phyloP scores from a whole-genome alignment of 331 rosid genomes.

The Erythrophleum ivorense region DNA sequence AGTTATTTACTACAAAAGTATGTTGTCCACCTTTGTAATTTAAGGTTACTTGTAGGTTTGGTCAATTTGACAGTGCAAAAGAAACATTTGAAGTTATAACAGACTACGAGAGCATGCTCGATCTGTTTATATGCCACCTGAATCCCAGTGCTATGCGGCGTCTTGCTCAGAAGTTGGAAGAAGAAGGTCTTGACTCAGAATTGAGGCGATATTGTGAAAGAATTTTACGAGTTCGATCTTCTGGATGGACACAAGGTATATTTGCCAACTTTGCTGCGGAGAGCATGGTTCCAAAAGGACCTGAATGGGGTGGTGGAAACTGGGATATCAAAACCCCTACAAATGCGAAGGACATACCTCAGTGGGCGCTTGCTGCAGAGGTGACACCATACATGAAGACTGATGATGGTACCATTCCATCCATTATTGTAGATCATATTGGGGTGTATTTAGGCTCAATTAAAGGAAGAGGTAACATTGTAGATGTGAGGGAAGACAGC shows the following conservation, averaged over 20 bases:
- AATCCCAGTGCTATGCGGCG: conserved; percentile 99
- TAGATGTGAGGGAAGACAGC: conserved; percentile 92
- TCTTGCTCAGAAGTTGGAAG: conserved; percentile 98
- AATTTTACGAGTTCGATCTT: conserved; percentile 88
- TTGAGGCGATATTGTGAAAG: conserved; percentile 96
- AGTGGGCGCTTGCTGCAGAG: conserved; percentile 98
- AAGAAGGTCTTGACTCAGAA: conserved; percentile 94
- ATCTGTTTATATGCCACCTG: conserved; percentile 95
- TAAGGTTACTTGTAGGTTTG: conserved; percentile 77
- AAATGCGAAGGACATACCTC: conserved; percentile 84
- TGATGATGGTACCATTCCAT: conserved; percentile 91
- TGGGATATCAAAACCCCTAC: conserved; percentile 99
- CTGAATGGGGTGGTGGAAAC: conserved; percentile 99
- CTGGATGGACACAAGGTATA: conserved; percentile 99
- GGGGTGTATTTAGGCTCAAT: conserved; percentile 94
- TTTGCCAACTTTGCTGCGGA: conserved; percentile 99
- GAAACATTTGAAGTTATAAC: conserved; percentile 94
- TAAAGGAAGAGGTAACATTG: conserved; percentile 89
- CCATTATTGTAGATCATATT: conserved; percentile 85
- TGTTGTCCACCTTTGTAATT: conserved; percentile 37
- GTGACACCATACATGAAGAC: conserved; percentile 96
- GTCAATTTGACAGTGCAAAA: conserved; percentile 96
- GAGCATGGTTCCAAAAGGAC: conserved; percentile 99
- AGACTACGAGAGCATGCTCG: conserved; percentile 94
- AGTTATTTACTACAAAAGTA: conserved; percentile 9